Evolutionary conservation across 1,139 yeast genomes (phyloP).

Genomic region (Pichia sp.): DNA sequence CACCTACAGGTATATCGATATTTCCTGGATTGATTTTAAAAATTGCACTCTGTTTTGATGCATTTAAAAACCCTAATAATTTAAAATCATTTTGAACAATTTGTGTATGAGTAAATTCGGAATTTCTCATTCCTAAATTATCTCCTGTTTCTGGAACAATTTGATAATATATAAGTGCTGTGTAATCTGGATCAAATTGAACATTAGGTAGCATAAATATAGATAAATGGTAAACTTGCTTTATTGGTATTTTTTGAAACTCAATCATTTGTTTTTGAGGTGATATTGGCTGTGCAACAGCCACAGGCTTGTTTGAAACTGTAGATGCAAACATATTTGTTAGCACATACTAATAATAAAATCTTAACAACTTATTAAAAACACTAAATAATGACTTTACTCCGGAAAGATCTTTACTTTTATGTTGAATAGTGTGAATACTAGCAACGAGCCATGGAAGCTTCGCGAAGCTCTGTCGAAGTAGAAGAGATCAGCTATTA

Average conservation of each 20-base stretch:
- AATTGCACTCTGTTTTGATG: constrained; percentile 83
- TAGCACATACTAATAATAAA: not conserved
- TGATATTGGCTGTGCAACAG: constrained; percentile 27
- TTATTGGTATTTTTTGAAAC: constrained; percentile 24
- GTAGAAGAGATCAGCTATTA: too few species aligned
- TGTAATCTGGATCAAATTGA: constrained; percentile 57
- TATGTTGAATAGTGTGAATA: too few species aligned
- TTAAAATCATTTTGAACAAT: constrained; percentile 50
- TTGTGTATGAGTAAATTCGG: constrained; percentile 1
- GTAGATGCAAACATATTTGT: constrained; percentile 30
- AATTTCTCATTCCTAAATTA: not conserved
- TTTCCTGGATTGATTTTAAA: constrained; percentile 54
- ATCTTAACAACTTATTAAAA: not conserved
- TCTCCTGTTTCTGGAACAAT: constrained; percentile 39
- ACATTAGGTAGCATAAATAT: constrained; percentile 34
- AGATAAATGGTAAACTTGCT: constrained; percentile 27
- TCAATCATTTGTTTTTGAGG: constrained; percentile 27
- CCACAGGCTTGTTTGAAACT: constrained; percentile 28
- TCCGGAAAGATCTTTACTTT: too few species aligned
- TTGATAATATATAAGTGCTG: constrained; percentile 87
- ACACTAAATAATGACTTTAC: too few species aligned
- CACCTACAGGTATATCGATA: constrained; percentile 18
- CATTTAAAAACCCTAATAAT: constrained; percentile 69
- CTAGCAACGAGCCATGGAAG: too few species aligned
- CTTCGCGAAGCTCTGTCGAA: constrained; percentile 6